phyloP scores from a whole-genome alignment of 352 stramenopile species.

The Globisporangium spiculum region DNA sequence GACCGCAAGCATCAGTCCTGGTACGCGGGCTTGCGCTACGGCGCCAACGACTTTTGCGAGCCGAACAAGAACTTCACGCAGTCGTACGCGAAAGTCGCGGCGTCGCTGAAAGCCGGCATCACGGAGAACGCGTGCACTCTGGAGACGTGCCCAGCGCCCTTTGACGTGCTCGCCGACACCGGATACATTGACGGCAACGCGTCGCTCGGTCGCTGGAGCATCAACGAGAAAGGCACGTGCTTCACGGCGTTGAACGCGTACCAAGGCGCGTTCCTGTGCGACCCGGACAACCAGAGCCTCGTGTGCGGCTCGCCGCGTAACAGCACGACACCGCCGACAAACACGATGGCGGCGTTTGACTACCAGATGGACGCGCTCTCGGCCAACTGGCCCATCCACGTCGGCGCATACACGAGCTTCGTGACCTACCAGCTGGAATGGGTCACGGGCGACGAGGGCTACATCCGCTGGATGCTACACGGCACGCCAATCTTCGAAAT shows the following conservation, averaged over 20 bases:
- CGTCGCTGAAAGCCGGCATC: conserved; percentile 46
- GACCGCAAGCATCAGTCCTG: conserved; percentile 39
- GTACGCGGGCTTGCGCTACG: conserved; percentile 60
- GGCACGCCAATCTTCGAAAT: conserved; percentile 72
- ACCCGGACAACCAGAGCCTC: conserved; percentile 57
- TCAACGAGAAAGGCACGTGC: conserved; percentile 67
- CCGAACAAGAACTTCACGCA: conserved; percentile 31
- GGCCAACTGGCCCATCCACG: conserved; percentile 63
- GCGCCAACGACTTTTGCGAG: conserved; percentile 51
- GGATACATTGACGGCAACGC: conserved; percentile 46
- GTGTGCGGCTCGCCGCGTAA: conserved; percentile 45
- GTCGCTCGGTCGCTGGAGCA: conserved; percentile 48
- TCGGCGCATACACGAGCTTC: conserved; percentile 61
- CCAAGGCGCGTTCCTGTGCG: conserved; percentile 58
- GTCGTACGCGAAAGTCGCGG: conserved; percentile 38
- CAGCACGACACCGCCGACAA: conserved; percentile 41
- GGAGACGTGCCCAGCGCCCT: conserved; percentile 41
- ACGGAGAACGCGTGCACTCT: conserved; percentile 43
- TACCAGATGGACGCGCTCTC: conserved; percentile 81
- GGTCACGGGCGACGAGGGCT: conserved; percentile 61
- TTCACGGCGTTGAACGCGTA: conserved; percentile 63
- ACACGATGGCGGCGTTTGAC: conserved; percentile 55
- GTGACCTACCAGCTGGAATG: conserved; percentile 68
- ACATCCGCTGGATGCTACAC: conserved; percentile 66
- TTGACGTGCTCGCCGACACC: conserved; percentile 54